Conservation (phyloP, 2,329 filamentous ascomycete species). For the Trichophyton schoenleinii region DNA sequence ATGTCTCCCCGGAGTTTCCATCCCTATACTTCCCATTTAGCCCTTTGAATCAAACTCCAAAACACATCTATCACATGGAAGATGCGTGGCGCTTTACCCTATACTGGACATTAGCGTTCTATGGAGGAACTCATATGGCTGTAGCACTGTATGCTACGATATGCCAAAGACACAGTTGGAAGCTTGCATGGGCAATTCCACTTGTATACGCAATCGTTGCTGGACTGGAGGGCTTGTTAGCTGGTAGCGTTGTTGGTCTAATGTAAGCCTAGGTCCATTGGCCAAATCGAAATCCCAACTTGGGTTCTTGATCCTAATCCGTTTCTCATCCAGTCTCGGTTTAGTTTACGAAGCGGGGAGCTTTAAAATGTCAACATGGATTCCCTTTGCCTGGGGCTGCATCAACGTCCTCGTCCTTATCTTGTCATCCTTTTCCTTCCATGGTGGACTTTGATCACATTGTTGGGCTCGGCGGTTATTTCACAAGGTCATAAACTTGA, state of each 20-base stretch:
- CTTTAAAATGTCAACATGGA: constrained; percentile 89
- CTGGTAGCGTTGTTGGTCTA: constrained; percentile 68
- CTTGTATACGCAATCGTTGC: constrained; percentile 59
- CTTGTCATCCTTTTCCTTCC: constrained; percentile 83
- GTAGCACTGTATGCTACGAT: constrained; percentile 59
- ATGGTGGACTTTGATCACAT: constrained; percentile 58
- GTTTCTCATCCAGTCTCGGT: neutral
- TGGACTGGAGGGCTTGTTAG: constrained; percentile 62
- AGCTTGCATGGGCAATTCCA: constrained; percentile 55
- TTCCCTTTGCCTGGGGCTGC: constrained; percentile 76
- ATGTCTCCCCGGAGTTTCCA: constrained; percentile 61
- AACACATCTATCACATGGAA: constrained; percentile 57
- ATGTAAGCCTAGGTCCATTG: constrained; percentile 44
- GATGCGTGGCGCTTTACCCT: constrained; percentile 84
- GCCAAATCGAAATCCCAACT: neutral
- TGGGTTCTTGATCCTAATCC: neutral
- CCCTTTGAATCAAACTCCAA: constrained; percentile 42
- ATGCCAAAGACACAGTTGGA: constrained; percentile 47
- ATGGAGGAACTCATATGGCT: constrained; percentile 59
- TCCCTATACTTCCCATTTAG: constrained; percentile 62
- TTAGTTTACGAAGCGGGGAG: constrained; percentile 49
- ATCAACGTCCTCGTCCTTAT: constrained; percentile 74
- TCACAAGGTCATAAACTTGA: neutral
- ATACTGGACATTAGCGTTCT: constrained; percentile 73
- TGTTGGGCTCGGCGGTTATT: too few relatives aligned